These are phyloP conservation scores for Plasmodium inui DNA, from an alignment of 169 alveolate species.

Conservation along the genomic window DNA sequence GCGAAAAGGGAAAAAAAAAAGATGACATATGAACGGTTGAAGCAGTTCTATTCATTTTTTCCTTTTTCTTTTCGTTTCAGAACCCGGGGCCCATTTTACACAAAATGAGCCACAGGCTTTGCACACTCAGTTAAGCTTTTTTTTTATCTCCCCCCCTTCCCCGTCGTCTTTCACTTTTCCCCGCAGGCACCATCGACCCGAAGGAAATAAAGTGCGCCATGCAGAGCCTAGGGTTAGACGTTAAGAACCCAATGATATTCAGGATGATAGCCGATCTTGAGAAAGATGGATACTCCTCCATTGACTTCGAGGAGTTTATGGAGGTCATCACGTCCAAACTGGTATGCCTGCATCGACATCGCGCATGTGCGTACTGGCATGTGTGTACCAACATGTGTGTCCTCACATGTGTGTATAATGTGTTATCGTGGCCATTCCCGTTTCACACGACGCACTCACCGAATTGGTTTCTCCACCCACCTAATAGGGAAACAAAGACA, in stretches of 20 bases:
- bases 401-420: neutral
- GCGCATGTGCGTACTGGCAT: neutral
- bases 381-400: neutral
- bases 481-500: slow-evolving; percentile 95
- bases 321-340: slow-evolving; percentile 97
- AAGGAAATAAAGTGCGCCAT: slow-evolving; percentile 99
- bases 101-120: neutral
- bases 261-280: slow-evolving; percentile 99
- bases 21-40: neutral
- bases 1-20: slow-evolving; percentile 4
- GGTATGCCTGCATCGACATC: slow-evolving; percentile 57
- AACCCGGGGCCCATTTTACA: neutral
- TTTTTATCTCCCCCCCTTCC: slow-evolving; percentile 11
- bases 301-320: slow-evolving; percentile 97
- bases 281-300: slow-evolving; percentile 95
- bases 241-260: slow-evolving; percentile 98
- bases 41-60: neutral
- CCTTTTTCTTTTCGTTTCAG: neutral
- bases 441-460: neutral
- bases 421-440: neutral
- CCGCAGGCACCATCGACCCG: slow-evolving; percentile 96
- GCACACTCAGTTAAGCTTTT: neutral
- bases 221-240: slow-evolving; percentile 99
- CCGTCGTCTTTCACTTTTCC: neutral
- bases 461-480: neutral